Evolutionary conservation across 768 basidiomycete species (phyloP).

Genomic region (Agaricus blazei): DNA sequence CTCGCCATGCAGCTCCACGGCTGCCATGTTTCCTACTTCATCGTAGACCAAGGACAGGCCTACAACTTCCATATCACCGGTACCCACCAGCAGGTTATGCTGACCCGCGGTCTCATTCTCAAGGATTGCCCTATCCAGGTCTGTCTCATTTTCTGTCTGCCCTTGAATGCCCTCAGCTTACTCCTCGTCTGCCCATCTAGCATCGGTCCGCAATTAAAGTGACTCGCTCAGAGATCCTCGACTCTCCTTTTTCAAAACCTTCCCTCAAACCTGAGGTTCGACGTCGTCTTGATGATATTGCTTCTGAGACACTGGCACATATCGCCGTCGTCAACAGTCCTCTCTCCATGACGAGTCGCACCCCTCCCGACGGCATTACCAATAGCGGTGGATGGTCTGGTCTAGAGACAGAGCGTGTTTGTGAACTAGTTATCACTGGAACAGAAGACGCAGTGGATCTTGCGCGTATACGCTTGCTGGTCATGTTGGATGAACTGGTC

Average conservation of each 20-base stretch:
- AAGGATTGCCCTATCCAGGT: constrained; percentile 89
- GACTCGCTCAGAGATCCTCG: constrained; percentile 88
- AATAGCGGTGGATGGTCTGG: constrained; percentile 81
- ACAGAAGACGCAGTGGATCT: constrained; percentile 85
- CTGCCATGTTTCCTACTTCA: constrained; percentile 77
- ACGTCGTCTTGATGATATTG: constrained; percentile 88
- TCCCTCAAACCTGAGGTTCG: constrained; percentile 78
- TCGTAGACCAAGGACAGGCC: constrained; percentile 63
- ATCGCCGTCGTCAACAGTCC: constrained; percentile 92
- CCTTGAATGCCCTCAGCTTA: constrained; percentile 13
- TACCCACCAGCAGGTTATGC: constrained; percentile 89
- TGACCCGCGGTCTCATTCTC: constrained; percentile 81
- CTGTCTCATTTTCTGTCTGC: constrained; percentile 12
- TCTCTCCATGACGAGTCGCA: constrained; percentile 66
- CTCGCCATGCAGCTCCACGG: constrained; percentile 77
- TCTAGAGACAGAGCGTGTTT: constrained; percentile 90
- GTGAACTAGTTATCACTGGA: constrained; percentile 89
- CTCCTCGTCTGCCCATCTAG: constrained; percentile 29
- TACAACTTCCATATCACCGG: constrained; percentile 93
- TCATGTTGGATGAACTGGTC: constrained; percentile 93
- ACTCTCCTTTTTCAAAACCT: constrained; percentile 74
- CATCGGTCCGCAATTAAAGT: constrained; percentile 87
- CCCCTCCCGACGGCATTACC: constrained; percentile 72
- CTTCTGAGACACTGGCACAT: constrained; percentile 86
- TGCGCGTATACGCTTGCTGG: constrained; percentile 84